Base-by-base conservation (phyloP, 31 red algal species). In the Bonnemaisonia californica region DNA sequence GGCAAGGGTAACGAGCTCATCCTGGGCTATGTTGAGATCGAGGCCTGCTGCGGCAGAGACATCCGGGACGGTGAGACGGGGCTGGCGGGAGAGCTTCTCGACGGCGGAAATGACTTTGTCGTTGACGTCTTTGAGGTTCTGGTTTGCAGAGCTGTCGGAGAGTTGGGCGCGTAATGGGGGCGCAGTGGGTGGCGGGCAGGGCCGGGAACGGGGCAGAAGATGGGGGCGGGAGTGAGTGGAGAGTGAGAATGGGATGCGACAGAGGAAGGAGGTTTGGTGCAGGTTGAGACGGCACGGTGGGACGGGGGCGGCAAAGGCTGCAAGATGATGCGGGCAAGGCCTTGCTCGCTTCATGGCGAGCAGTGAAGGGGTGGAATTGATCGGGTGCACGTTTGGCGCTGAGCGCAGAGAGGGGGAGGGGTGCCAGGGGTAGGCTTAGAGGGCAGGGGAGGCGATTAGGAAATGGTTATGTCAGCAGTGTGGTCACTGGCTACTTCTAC, bases 51-150 rank as follows among this genome's bases (percentile, higher is more conserved):
- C 66, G 35, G 89, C 73, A 19, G 92, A 77, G 48, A 95, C 73
- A 48, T 95, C 92, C n/a, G 92, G 71, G 9, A 87, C 80, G 38
- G 89, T 91, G 54, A 95, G 56, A 39, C 88, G 55, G 40, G 59
- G 34, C 30, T 79, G 74, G 76, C 77, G 62, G 9, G 80, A 56
- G 35, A 91, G 80, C 36, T 47, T 63, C n/a, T 51, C 55, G 38
- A 92, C 75, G 8, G 89, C 89, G 32, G 41, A 40, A 19, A 92
- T 39, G 26, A 92, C 74, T 23, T 71, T 65, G 12, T 61, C 54
- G 32, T 92, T 80, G n/a, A 81, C 76, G 67, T 76, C 78, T 39
- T 29, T 74, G 33, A 45, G 69, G 36, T 26, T 51, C 16, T 51
- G 59, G 24, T 8, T 13, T 8, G n/a, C n/a, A 8, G 29, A 22